Evolutionary conservation across 2,329 filamentous ascomycete species (phyloP), one percentile per base, ranked within the genome.

Genomic region (Colletotrichum sp.): DNA sequence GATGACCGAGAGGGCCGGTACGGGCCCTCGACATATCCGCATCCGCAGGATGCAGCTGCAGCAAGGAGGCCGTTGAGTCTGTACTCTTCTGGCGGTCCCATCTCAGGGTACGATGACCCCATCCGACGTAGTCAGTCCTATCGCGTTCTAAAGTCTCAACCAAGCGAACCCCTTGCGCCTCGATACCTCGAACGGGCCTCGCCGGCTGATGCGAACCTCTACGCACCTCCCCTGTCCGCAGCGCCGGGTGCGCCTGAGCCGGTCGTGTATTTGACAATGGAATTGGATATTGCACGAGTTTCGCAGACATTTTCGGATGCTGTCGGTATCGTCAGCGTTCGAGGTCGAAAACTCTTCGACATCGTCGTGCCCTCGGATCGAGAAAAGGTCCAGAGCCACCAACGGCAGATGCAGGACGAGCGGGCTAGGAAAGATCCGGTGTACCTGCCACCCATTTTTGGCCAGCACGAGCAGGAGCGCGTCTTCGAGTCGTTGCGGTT

Each of bases 1-100:
- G 94, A 96, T 81, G 93, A 95, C 75, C 87, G 90, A 79, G 91
- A 93, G 77, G 81, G 88, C 64, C 88, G 91, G 77, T 92, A 90
- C 79, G 91, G 92, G 74, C 82, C 86, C 18, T 81, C 86, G 4
- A 86, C 88, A 73, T 88, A 87, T 74, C 83, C 86, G 61, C 86
- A 87, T 75, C 83, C 85, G 13, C 82, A 85, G 72, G 89, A 90
- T 79, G 82, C 84, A 69, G 82, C 83, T 34, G 82, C 83, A 36
- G 55, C 72, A 52, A 72, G 73, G 69, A 88, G 89, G 76, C 89
- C 90, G 13, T 77, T 89, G 32, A 89, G 87, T 62, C 83, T 89
- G 61, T 91, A 90, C 78, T 85, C 87, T 16, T 84, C 88, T 12
- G 84, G 87, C 18, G 84, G 85, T 73, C 80, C 85, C 56, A 82